phyloP scores from a whole-genome alignment of 305 asterid species.

The Rubia tinctorum region DNA sequence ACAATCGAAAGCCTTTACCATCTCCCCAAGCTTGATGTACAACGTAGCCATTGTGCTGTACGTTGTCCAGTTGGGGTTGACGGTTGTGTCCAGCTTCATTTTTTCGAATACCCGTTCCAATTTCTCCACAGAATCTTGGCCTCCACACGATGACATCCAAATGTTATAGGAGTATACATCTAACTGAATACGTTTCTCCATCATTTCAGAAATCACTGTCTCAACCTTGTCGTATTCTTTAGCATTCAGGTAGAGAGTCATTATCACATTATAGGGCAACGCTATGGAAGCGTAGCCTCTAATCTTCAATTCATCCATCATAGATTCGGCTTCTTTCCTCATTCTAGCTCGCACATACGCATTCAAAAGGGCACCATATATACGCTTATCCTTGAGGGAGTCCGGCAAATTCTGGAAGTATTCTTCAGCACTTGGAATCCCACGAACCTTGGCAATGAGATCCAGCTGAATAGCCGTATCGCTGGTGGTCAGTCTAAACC shows the following conservation, averaged over 20 bases:
- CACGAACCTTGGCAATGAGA: conserved; percentile 76
- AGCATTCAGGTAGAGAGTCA: conserved; percentile 84
- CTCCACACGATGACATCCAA: conserved; percentile 69
- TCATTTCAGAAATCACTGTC: conserved; percentile 60
- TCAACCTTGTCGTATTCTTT: conserved; percentile 61
- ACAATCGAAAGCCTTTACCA: conserved; percentile 59
- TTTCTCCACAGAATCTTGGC: conserved; percentile 52
- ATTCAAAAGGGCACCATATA: conserved; percentile 80
- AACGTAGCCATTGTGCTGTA: conserved; percentile 80
- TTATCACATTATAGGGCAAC: conserved; percentile 86
- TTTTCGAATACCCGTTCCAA: conserved; percentile 64
- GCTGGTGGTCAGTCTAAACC: conserved; percentile 58
- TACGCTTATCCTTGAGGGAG: conserved; percentile 65
- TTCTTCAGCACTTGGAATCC: conserved; percentile 71
- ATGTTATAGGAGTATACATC: conserved; percentile 82
- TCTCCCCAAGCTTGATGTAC: conserved; percentile 50
- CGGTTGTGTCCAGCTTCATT: conserved; percentile 54
- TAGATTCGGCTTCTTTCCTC: conserved; percentile 76
- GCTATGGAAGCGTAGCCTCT: conserved; percentile 61
- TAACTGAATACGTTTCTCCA: conserved; percentile 48
- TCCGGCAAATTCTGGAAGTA: conserved; percentile 66
- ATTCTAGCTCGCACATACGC: conserved; percentile 59
- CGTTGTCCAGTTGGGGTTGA: conserved; percentile 80
- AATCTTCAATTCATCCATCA: conserved; percentile 57
- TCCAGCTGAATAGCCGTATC: conserved; percentile 91